These are phyloP conservation scores for Neopestalotiopsis sp. DNA, from an alignment of 2,329 filamentous ascomycete species.

Conservation along the genomic window DNA sequence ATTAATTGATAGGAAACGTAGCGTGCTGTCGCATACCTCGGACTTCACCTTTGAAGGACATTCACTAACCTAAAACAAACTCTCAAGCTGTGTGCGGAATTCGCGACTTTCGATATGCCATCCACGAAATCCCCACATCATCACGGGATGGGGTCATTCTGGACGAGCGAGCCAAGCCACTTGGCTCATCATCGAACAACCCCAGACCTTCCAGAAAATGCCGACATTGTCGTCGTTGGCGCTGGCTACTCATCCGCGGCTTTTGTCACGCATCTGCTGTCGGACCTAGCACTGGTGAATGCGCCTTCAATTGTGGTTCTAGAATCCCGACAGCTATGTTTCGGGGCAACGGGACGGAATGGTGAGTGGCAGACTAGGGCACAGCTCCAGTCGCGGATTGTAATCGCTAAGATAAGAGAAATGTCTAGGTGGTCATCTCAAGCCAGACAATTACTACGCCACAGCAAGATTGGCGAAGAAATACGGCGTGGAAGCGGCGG, in stretches of 20 bases:
- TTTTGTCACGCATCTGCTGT: constrained; percentile 42
- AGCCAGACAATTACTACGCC: constrained; percentile 38
- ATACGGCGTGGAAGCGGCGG: constrained; percentile 34
- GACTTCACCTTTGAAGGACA: too few species aligned
- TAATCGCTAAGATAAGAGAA: too few species aligned
- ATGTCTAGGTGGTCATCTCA: constrained; percentile 34
- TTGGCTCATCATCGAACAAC: constrained; percentile 7
- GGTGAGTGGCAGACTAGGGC: constrained; percentile 16
- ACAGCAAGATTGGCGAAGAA: constrained; percentile 26
- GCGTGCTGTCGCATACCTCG: too few species aligned
- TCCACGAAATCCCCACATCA: too few species aligned
- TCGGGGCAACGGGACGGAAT: constrained; percentile 33
- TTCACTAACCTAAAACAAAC: too few species aligned
- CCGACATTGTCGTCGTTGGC: constrained; percentile 14
- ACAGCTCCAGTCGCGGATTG: too few species aligned
- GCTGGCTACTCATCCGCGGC: constrained; percentile 39
- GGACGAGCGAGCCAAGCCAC: too few species aligned
- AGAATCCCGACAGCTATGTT: constrained; percentile 35
- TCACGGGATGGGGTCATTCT: too few species aligned
- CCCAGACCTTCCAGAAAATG: constrained; percentile 8
- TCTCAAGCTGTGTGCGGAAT: too few species aligned
- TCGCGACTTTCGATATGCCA: too few species aligned
- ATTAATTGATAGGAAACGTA: too few species aligned
- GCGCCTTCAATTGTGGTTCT: constrained; percentile 30
- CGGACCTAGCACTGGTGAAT: constrained; percentile 16